A percentile compares a stretch with the other conserved stretches of the same genome.
These are phyloP conservation scores for Endoconidiophora polonica DNA, from an alignment of 2,329 filamentous ascomycete species.

Conservation along the genomic window DNA sequence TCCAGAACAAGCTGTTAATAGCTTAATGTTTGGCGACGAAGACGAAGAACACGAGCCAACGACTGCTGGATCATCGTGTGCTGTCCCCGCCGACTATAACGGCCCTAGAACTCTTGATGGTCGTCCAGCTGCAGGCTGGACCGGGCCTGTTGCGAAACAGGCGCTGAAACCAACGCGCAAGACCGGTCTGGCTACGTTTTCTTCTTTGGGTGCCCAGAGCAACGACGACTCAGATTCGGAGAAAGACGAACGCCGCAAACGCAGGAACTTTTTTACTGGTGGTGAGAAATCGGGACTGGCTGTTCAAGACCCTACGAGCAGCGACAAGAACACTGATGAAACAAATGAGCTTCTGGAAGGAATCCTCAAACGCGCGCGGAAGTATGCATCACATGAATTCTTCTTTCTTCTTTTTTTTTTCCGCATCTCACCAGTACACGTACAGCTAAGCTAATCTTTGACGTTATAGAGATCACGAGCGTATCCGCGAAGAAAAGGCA, in stretches of 20 bases:
- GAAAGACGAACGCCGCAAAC: constrained; percentile 39
- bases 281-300: constrained; percentile 68
- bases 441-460: not conserved
- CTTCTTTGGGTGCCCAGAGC: constrained; percentile 34
- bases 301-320: constrained; percentile 39
- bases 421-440: too few relatives aligned
- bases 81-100: constrained; percentile 30
- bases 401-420: not conserved
- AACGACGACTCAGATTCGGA: constrained; percentile 39
- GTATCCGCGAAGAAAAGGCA: constrained; percentile 3
- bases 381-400: constrained; percentile 15
- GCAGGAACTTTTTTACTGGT: constrained; percentile 60
- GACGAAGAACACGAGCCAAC: constrained; percentile 31
- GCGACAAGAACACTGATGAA: constrained; percentile 16
- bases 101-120: constrained; percentile 48
- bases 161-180: constrained; percentile 31
- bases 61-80: not conserved
- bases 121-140: constrained; percentile 31
- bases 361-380: constrained; percentile 46
- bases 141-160: constrained; percentile 13
- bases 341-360: constrained; percentile 38
- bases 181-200: constrained; percentile 44
- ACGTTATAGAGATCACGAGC: constrained; percentile 1
- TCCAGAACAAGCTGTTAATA: constrained; percentile 38
- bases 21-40: constrained; percentile 43